Percentiles rank a stretch among this genome's conserved stretches.
Evolutionary conservation across 257 asterid genomes (phyloP).

Genomic region (Primulina tabacum): DNA sequence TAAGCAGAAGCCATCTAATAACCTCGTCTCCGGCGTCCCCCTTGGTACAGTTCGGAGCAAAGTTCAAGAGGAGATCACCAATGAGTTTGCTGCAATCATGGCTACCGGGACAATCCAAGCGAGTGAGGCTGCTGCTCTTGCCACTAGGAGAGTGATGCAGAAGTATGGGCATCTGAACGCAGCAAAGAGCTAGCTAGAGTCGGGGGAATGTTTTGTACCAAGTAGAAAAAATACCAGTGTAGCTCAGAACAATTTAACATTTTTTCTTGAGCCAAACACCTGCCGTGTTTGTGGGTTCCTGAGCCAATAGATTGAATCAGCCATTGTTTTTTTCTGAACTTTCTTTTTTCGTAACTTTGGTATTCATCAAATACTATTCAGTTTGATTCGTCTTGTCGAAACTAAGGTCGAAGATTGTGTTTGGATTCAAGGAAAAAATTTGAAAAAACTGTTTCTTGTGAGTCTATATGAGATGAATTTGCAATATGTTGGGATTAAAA

Average conservation of each 20-base stretch:
- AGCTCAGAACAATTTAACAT: neutral
- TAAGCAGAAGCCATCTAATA: constrained; percentile 28
- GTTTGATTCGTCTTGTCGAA: neutral
- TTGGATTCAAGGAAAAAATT: too few relatives aligned
- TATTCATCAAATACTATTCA: neutral
- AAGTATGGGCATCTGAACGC: constrained; percentile 57
- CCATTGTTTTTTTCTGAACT: neutral
- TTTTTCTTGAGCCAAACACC: neutral
- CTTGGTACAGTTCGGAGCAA: constrained; percentile 75
- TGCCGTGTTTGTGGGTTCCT: neutral
- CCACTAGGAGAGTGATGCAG: constrained; percentile 86
- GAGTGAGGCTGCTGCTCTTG: constrained; percentile 95
- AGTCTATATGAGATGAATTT: too few relatives aligned
- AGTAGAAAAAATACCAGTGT: neutral
- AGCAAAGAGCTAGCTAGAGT: constrained; percentile 48
- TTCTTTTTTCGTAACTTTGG: neutral
- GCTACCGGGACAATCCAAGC: constrained; percentile 86
- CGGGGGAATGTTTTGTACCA: neutral
- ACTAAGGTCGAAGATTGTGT: too few relatives aligned
- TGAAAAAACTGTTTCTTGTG: too few relatives aligned
- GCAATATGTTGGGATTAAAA: too few relatives aligned
- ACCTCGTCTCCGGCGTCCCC: constrained; percentile 42
- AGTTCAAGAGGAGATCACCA: constrained; percentile 80
- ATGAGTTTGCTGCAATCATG: constrained; percentile 87
- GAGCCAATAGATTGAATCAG: neutral